A percentile compares a stretch with the other conserved stretches of the same genome.
Evolutionary conservation across 257 asterid species (phyloP).

Genomic region (Plantago elongata): DNA sequence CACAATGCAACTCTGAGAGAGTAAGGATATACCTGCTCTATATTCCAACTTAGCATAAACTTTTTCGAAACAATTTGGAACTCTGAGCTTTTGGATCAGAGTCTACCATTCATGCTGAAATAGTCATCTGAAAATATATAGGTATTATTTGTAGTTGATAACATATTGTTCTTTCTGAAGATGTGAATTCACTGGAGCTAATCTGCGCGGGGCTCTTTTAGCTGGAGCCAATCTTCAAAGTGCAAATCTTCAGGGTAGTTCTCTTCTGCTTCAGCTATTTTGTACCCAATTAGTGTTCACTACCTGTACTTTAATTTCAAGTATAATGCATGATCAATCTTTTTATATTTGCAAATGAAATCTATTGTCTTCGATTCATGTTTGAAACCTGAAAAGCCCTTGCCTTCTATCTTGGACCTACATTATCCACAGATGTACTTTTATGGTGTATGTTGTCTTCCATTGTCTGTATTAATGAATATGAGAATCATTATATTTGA

Average conservation of each 20-base stretch:
- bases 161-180: conserved; percentile 51
- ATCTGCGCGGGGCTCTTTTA: conserved; percentile 88
- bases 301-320: not conserved
- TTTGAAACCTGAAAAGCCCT: not conserved
- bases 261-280: conserved; percentile 7
- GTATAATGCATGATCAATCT: conserved; percentile 1
- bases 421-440: not conserved
- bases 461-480: not conserved
- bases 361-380: not conserved
- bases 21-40: conserved; percentile 39
- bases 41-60: conserved; percentile 1
- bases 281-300: conserved; percentile 10
- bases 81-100: conserved; percentile 6
- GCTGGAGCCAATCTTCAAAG: conserved; percentile 95
- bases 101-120: conserved; percentile 9
- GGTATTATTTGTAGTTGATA: conserved; percentile 21
- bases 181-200: conserved; percentile 95
- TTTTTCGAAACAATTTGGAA: conserved; percentile 12
- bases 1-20: conserved; percentile 89
- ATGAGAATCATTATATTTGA: conserved; percentile 15
- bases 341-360: not conserved
- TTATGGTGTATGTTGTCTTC: too few species aligned
- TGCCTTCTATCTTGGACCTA: conserved; percentile 11
- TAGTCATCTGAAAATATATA: conserved; percentile 4
- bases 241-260: conserved; percentile 88